Evolutionary conservation across 2,329 filamentous ascomycete genomes (phyloP).

Genomic region (Ascocoryne sarcoides): DNA sequence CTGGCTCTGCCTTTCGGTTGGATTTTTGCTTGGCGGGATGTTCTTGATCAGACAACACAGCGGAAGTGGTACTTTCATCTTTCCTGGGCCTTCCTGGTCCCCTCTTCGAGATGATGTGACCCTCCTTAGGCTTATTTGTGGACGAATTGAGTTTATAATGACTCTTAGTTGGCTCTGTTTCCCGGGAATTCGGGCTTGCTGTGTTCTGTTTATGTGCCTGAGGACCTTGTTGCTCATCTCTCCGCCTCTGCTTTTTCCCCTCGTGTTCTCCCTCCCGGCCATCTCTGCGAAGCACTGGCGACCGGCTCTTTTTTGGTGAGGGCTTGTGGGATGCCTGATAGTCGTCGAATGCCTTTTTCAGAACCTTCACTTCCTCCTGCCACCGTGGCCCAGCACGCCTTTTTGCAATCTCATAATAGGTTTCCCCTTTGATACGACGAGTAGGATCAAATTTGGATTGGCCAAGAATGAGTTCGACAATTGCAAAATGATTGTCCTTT

Average conservation of each 20-base stretch:
- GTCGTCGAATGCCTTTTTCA: conserved; percentile 68
- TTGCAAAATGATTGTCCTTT: conserved; percentile 77
- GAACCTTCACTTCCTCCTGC: conserved; percentile 75
- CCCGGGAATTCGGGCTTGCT: conserved; percentile 19
- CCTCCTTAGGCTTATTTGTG: conserved; percentile 16
- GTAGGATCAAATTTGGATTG: conserved; percentile 78
- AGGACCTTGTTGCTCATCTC: conserved; percentile 18
- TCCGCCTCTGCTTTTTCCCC: conserved; percentile 10
- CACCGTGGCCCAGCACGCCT: conserved; percentile 78
- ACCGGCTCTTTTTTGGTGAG: conserved; percentile 39
- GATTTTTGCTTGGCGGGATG: conserved; percentile 36
- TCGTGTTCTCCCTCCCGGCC: conserved; percentile 28
- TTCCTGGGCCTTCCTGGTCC: conserved; percentile 46
- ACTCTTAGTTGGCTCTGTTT: conserved; percentile 14
- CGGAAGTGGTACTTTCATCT: conserved; percentile 30
- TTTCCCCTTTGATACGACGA: conserved; percentile 61
- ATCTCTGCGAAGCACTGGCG: conserved; percentile 37
- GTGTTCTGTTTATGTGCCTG: conserved; percentile 21
- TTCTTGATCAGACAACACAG: conserved; percentile 22
- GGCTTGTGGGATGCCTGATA: conserved; percentile 44
- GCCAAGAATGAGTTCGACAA: conserved; percentile 70
- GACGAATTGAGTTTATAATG: conserved; percentile 14
- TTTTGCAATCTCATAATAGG: conserved; percentile 81
- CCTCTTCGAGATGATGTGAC: conserved; percentile 27
- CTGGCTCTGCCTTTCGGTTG: conserved; percentile 44